phyloP scores from a whole-genome alignment of 306 rosid species.

The Hylodesmum podocarpum region DNA sequence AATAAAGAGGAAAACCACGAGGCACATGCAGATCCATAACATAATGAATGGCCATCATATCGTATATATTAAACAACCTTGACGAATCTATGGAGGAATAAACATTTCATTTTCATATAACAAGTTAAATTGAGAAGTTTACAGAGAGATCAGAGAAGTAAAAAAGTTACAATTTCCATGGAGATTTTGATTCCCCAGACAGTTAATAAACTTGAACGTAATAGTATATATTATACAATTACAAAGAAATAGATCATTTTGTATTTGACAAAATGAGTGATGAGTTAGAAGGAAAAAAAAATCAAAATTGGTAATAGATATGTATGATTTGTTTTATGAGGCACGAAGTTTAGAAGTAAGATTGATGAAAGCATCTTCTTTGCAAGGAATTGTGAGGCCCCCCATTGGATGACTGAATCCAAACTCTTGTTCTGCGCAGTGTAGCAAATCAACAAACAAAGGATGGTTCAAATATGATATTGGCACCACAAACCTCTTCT shows the following conservation, averaged over 20 bases:
- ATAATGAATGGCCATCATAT: too few species aligned
- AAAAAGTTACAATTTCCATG: conserved; percentile 10
- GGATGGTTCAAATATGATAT: conserved; percentile 72
- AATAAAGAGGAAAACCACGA: too few species aligned
- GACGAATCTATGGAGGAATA: neutral
- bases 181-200: neutral
- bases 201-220: conserved; percentile 1
- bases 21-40: too few species aligned
- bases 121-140: neutral
- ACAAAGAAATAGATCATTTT: neutral
- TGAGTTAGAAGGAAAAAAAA: conserved; percentile 28
- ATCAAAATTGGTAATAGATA: too few species aligned
- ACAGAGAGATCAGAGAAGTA: conserved; percentile 1
- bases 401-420: conserved; percentile 84
- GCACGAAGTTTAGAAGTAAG: conserved; percentile 59
- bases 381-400: conserved; percentile 71
- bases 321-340: conserved; percentile 32
- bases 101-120: too few species aligned
- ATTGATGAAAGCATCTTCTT: conserved; percentile 66
- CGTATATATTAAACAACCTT: too few species aligned
- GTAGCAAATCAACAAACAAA: conserved; percentile 57
- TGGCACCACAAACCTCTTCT: conserved; percentile 70
- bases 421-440: conserved; percentile 73
- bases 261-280: conserved; percentile 12
- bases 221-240: conserved; percentile 21